Conservation (phyloP, 805 yeast species). For the Nakazawaea holstii region DNA sequence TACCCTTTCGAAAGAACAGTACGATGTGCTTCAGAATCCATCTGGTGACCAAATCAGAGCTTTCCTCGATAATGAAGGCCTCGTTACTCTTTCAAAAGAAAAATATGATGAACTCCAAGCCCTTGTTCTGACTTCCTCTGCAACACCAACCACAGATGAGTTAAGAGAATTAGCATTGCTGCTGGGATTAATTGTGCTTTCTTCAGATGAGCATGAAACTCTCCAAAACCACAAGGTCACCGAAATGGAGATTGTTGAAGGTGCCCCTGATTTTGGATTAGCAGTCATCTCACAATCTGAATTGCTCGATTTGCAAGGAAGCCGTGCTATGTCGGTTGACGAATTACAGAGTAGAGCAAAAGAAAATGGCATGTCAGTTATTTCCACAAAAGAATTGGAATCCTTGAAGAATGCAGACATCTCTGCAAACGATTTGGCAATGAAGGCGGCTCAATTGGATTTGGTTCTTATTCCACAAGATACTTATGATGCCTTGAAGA, state of each 20-base stretch:
- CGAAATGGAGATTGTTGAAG: constrained; percentile 1
- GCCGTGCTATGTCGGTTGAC: constrained; percentile 11
- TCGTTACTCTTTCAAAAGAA: constrained; percentile 14
- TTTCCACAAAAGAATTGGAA: not conserved
- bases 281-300: constrained; percentile 2
- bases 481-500: constrained; percentile 17
- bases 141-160: not conserved
- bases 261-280: constrained; percentile 3
- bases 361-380: constrained; percentile 1
- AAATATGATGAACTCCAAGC: constrained; percentile 14
- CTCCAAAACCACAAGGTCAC: constrained; percentile 15
- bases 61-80: constrained; percentile 12
- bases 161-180: not conserved
- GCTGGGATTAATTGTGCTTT: not conserved
- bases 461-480: constrained; percentile 26
- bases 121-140: not conserved
- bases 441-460: constrained; percentile 36
- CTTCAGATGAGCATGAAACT: constrained; percentile 5
- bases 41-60: not conserved
- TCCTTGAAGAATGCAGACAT: constrained; percentile 17
- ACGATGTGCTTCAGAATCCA: constrained; percentile 7
- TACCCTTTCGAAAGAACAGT: constrained; percentile 14
- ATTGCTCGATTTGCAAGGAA: not conserved
- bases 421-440: constrained; percentile 27
- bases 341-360: constrained; percentile 11